Evolutionary conservation across 192 early-diverging fungal genomes (phyloP), one percentile per base, ranked within the genome.

Genomic region (Coemansia reversa): DNA sequence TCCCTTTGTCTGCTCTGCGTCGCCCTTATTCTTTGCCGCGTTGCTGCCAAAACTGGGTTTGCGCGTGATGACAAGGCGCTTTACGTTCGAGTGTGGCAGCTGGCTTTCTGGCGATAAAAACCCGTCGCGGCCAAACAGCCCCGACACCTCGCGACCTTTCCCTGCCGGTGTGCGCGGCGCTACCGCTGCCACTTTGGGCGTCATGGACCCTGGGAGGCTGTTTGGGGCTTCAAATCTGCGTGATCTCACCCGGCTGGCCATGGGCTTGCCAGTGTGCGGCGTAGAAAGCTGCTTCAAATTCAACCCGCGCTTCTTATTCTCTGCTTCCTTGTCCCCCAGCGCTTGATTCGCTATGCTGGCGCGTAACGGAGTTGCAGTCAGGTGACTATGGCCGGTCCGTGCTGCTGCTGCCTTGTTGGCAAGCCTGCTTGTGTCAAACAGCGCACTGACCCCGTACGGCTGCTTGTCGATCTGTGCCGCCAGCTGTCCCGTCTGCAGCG

Each of bases 391-490:
- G 50, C 57, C 49, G 19, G 57, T 29, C 11, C 52, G 29, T 28
- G 55, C 60, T 11, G 48, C 52, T 9, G 62, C 58, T 20, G 62
- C 35, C 45, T 55, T 64, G 54, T 32, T 62, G 1, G 59, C 72
- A 22, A 83, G 71, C 51, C 62, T 66, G 5, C 62, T 53, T 25
- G 72, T 74, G 66, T 87, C 81, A 65, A 97, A 93, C 29, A 97
- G 79, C 32, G 93, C 88, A 54, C 88, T 93, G 48, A 79, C 77
- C 25, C 96, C 96, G 71, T 96, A 98, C 8, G 94, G 94, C 66
- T 92, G 89, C 55, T 83, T 79, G 58, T 94, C 93, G 56, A 98
- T 88, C 22, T 85, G 82, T 4, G 94, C 94, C 11, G 86, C 77
- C 23, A 95, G 67, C 35, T 51, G 60, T 16, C 51, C 60, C 0